These are phyloP conservation scores for Phaeophleospora eucalypticola DNA, from an alignment of 2,329 filamentous ascomycete genomes.

Conservation along the genomic window DNA sequence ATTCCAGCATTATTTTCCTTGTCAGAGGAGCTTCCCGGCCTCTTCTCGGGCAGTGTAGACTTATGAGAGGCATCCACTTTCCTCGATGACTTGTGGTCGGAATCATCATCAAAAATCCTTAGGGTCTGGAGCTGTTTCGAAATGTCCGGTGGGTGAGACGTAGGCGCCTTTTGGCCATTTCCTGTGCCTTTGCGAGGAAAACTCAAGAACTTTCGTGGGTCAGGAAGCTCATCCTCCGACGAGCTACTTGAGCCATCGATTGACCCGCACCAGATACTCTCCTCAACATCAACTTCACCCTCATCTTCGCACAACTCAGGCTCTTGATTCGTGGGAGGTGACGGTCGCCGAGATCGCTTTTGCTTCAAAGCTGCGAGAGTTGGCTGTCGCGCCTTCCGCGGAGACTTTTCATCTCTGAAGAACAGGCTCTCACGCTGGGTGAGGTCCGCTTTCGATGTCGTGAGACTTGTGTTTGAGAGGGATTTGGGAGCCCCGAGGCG, in stretches of 20 bases:
- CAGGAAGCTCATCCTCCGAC: slow-evolving; percentile 28
- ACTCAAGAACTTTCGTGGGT: slow-evolving; percentile 24
- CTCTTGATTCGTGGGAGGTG: not conserved
- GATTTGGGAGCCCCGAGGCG: slow-evolving; percentile 1
- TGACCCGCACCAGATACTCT: slow-evolving; percentile 34
- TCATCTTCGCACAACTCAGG: slow-evolving; percentile 4
- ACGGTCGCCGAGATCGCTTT: not conserved
- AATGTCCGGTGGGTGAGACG: slow-evolving; percentile 1
- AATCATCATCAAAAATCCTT: slow-evolving; percentile 16
- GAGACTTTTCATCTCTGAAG: not conserved
- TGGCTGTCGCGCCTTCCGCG: not conserved
- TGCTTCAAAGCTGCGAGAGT: not conserved
- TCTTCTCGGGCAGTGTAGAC: not conserved
- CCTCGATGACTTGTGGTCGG: too few species aligned
- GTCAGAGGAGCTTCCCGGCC: slow-evolving; percentile 21
- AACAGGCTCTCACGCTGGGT: not conserved
- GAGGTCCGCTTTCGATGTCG: not conserved
- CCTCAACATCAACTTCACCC: slow-evolving; percentile 29
- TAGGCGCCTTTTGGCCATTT: not conserved
- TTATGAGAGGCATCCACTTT: too few species aligned
- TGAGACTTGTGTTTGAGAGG: not conserved
- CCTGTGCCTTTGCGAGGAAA: slow-evolving; percentile 7
- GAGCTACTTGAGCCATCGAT: slow-evolving; percentile 14
- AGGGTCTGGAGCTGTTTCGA: slow-evolving; percentile 16
- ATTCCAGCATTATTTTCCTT: slow-evolving; percentile 28